phyloP scores from a whole-genome alignment of 495 filamentous ascomycete species.

The Saxispiralis lemnorum region DNA sequence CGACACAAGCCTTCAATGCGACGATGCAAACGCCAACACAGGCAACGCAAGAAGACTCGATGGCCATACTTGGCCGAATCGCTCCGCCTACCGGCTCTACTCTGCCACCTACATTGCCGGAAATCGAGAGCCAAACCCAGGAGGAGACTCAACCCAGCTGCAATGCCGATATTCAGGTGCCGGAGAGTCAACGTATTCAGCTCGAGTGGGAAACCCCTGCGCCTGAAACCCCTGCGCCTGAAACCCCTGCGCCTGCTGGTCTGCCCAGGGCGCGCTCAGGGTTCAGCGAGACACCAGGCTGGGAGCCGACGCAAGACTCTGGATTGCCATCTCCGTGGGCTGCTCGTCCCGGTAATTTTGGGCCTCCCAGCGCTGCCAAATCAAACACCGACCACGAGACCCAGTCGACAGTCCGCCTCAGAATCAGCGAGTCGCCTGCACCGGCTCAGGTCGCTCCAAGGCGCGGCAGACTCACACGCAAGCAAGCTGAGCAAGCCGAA shows the following conservation, averaged over 20 bases:
- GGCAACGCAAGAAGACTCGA: slow-evolving; percentile 24
- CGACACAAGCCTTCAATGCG: slow-evolving; percentile 85
- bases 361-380: not conserved
- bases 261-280: slow-evolving; percentile 4
- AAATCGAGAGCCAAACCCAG: slow-evolving; percentile 23
- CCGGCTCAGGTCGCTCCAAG: not conserved
- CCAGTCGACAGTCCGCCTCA: slow-evolving; percentile 11
- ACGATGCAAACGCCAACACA: slow-evolving; percentile 48
- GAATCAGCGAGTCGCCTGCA: slow-evolving; percentile 14
- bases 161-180: slow-evolving; percentile 46
- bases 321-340: slow-evolving; percentile 12
- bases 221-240: slow-evolving; percentile 8
- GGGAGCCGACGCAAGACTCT: slow-evolving; percentile 14
- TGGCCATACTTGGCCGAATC: slow-evolving; percentile 33
- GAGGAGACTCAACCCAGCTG: slow-evolving; percentile 28
- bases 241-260: slow-evolving; percentile 5
- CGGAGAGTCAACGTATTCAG: slow-evolving; percentile 12
- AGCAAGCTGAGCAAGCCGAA: slow-evolving; percentile 25
- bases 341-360: not conserved
- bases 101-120: slow-evolving; percentile 1
- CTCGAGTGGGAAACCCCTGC: slow-evolving; percentile 11
- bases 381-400: slow-evolving; percentile 10
- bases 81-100: slow-evolving; percentile 34
- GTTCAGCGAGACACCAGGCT: slow-evolving; percentile 13
- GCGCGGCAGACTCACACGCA: slow-evolving; percentile 34